Percentiles rank a stretch among this genome's conserved stretches.
Conservation (phyloP, 805 yeast species). For the Spathaspora hagerdaliae region DNA sequence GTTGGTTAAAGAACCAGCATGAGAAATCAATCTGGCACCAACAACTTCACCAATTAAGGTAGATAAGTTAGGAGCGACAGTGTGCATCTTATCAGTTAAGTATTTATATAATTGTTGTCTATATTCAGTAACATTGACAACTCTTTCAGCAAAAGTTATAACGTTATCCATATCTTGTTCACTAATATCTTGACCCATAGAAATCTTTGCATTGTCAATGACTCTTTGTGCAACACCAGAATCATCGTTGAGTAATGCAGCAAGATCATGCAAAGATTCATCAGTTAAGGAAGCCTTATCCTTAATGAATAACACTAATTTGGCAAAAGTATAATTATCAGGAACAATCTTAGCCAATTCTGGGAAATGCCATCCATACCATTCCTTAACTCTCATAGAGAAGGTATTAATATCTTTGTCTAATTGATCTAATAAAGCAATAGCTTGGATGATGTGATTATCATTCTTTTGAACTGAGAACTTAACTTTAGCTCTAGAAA, state of each 20-base stretch:
- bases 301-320: conserved; percentile 73
- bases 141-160: conserved; percentile 87
- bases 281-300: conserved; percentile 86
- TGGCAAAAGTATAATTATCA: conserved; percentile 85
- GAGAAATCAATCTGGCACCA: conserved; percentile 97
- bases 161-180: conserved; percentile 93
- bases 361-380: conserved; percentile 99
- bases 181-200: conserved; percentile 98
- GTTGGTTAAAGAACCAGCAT: conserved; percentile 96
- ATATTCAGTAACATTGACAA: conserved; percentile 87
- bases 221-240: conserved; percentile 86
- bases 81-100: conserved; percentile 92
- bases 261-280: conserved; percentile 91
- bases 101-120: conserved; percentile 79
- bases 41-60: conserved; percentile 98
- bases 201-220: conserved; percentile 91
- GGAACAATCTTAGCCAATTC: conserved; percentile 89
- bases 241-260: conserved; percentile 86
- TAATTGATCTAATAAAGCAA: conserved; percentile 93
- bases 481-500: conserved; percentile 98
- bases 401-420: conserved; percentile 98
- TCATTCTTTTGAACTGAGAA: conserved; percentile 98
- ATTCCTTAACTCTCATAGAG: conserved; percentile 95
- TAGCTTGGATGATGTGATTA: conserved; percentile 98
- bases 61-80: conserved; percentile 95